A percentile compares a stretch with the other conserved stretches of the same genome.
phyloP scores from a whole-genome alignment of 495 filamentous ascomycete species.

The Schizothecium vesticola region DNA sequence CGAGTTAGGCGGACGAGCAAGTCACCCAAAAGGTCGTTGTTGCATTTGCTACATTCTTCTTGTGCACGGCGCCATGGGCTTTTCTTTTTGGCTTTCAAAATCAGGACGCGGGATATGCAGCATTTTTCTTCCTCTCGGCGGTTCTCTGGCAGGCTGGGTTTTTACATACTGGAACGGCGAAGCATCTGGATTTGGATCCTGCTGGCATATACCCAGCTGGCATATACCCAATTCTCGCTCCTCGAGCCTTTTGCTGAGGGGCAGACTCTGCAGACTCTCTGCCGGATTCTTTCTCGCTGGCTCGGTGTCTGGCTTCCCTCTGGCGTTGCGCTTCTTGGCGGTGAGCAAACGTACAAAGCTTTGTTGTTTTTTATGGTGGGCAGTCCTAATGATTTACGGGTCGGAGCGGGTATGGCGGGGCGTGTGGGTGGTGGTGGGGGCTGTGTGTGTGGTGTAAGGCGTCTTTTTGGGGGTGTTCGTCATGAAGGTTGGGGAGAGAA shows the following conservation, averaged over 20 bases:
- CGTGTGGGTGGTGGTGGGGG: not conserved
- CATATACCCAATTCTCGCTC: slow-evolving; percentile 18
- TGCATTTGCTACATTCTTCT: not conserved
- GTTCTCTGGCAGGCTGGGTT: not conserved
- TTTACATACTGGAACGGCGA: slow-evolving; percentile 12
- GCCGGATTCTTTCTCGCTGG: not conserved
- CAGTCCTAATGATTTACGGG: not conserved
- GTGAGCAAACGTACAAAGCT: not conserved
- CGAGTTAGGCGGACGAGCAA: not conserved
- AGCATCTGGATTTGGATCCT: slow-evolving; percentile 19
- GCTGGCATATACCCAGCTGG: slow-evolving; percentile 15
- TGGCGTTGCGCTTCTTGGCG: not conserved
- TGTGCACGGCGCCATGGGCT: slow-evolving; percentile 3
- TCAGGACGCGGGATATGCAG: not conserved
- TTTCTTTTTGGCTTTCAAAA: not conserved
- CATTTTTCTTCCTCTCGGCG: not conserved
- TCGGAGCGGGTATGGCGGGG: not conserved
- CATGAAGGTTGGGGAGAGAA: not conserved
- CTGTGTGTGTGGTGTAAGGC: not conserved
- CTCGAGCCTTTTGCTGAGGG: slow-evolving; percentile 8
- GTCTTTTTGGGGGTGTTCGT: not conserved
- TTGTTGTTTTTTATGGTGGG: not conserved
- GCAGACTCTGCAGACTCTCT: not conserved
- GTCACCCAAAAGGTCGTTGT: not conserved
- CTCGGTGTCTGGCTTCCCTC: not conserved